These are phyloP conservation scores for Syzygium oleosum DNA, from an alignment of 345 rosid species.

Conservation along the genomic window DNA sequence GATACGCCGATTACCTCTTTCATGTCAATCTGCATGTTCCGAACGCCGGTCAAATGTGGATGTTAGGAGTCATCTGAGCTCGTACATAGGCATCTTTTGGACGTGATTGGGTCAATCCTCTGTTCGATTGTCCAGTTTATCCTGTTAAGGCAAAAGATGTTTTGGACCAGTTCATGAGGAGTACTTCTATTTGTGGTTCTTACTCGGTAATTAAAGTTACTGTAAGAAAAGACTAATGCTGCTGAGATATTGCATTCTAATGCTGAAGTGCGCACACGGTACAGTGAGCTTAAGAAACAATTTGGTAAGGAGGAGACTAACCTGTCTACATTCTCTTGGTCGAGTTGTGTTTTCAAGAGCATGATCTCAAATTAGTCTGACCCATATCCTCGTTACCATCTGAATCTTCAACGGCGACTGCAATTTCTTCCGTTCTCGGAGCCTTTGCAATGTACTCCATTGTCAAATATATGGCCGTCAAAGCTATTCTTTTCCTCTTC, in stretches of 20 bases:
- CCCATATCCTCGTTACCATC: background rate
- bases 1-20: no score
- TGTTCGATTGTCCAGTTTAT: background rate
- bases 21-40: no score
- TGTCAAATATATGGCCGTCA: fast-evolving
- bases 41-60: no score
- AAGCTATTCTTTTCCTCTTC: fast-evolving
- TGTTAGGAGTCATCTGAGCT: no score
- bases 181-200: background rate
- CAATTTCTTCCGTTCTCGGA: background rate
- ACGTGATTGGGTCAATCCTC: background rate
- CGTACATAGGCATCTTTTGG: background rate
- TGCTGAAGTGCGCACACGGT: background rate
- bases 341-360: background rate
- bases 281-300: background rate
- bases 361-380: background rate
- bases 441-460: no score
- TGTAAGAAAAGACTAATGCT: background rate
- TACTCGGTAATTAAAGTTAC: background rate
- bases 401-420: background rate
- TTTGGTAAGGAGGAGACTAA: background rate
- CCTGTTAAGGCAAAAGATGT: background rate
- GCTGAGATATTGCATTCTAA: background rate
- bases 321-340: background rate
- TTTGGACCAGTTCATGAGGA: background rate